These are phyloP conservation scores for Solanum commersonii DNA, from an alignment of 257 asterid species.

Conservation along the genomic window DNA sequence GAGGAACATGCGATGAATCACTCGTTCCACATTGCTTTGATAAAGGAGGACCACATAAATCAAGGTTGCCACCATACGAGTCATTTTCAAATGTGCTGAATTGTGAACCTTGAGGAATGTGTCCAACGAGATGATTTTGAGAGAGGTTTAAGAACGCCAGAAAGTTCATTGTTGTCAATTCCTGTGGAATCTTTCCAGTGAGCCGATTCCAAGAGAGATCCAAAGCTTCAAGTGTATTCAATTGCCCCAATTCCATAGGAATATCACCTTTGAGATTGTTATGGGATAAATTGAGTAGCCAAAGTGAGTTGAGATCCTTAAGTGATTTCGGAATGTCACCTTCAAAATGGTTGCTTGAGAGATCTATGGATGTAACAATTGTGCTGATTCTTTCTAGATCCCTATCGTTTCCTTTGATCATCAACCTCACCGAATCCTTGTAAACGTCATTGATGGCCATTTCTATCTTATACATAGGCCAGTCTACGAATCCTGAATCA, in stretches of 20 bases:
- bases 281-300: neutral
- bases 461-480: no score
- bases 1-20: no score
- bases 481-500: no score
- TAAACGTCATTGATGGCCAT: fast-evolving
- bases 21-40: no score
- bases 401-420: neutral
- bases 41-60: no score
- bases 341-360: no score
- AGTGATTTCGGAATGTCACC: neutral
- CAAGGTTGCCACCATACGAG: no score
- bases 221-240: neutral
- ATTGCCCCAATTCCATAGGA: neutral
- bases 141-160: neutral
- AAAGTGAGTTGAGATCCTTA: neutral
- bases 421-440: neutral
- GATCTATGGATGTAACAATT: no score
- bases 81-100: no score
- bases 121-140: neutral
- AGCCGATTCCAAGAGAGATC: neutral
- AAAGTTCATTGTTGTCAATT: neutral
- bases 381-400: neutral
- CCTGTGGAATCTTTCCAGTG: neutral
- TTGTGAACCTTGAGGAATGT: neutral
- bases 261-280: neutral